phyloP scores from a whole-genome alignment of 2,329 filamentous ascomycete species.

The Fusarium sp. region DNA sequence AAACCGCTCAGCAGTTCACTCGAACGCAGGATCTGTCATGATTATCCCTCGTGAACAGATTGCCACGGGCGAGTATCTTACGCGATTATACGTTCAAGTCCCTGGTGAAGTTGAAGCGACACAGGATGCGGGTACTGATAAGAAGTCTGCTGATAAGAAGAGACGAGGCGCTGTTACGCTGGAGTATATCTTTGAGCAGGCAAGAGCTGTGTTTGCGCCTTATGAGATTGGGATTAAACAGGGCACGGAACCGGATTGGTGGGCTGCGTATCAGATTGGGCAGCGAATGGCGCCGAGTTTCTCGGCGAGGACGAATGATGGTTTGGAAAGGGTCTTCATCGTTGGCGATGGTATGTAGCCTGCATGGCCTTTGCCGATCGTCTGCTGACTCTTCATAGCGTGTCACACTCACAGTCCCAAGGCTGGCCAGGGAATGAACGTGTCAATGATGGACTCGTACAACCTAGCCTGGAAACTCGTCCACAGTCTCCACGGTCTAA shows the following conservation, averaged over 20 bases:
- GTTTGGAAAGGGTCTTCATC: slow-evolving; percentile 11
- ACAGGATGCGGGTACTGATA: slow-evolving; percentile 1
- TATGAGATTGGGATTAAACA: slow-evolving; percentile 20
- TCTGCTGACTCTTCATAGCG: neutral
- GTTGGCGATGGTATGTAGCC: slow-evolving; percentile 10
- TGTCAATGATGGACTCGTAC: slow-evolving; percentile 25
- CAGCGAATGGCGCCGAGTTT: slow-evolving; percentile 15
- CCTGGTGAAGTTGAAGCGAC: slow-evolving; percentile 10
- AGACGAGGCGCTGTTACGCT: slow-evolving; percentile 16
- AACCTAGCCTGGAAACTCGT: slow-evolving; percentile 22
- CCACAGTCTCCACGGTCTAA: slow-evolving; percentile 1
- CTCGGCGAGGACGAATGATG: slow-evolving; percentile 3
- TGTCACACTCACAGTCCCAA: slow-evolving; percentile 23
- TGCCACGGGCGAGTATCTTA: slow-evolving; percentile 3
- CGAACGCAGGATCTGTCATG: slow-evolving; percentile 15
- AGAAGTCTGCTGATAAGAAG: slow-evolving; percentile 22
- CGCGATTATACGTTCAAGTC: slow-evolving; percentile 17
- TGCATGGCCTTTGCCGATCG: rapidly evolving
- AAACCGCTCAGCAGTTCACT: slow-evolving; percentile 14
- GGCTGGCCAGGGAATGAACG: slow-evolving; percentile 24
- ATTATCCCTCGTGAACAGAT: slow-evolving; percentile 20
- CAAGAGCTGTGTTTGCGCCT: slow-evolving; percentile 12
- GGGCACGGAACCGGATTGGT: slow-evolving; percentile 19
- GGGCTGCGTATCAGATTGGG: slow-evolving; percentile 26
- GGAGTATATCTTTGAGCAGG: slow-evolving; percentile 24